These are phyloP conservation scores for Fraxinus baroniana DNA, from an alignment of 305 asterid genomes.

Conservation along the genomic window DNA sequence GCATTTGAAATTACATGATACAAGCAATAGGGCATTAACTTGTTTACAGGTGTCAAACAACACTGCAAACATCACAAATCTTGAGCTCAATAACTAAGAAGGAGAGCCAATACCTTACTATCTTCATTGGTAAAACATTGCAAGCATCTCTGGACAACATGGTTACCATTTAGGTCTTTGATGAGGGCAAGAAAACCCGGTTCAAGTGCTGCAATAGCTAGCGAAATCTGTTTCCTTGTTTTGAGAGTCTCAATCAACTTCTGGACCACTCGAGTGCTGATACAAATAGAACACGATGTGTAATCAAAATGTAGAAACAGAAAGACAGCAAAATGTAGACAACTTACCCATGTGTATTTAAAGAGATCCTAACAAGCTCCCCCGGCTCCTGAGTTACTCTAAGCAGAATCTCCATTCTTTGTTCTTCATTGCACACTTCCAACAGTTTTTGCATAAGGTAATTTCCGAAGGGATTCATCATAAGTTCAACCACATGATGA, in stretches of 20 bases:
- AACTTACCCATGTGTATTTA: slow-evolving; percentile 79
- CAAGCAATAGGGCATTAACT: neutral
- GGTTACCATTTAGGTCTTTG: slow-evolving; percentile 82
- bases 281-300: slow-evolving; percentile 13
- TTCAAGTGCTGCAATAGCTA: slow-evolving; percentile 65
- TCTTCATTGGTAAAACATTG: slow-evolving; percentile 63
- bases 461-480: slow-evolving; percentile 88
- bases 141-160: slow-evolving; percentile 81
- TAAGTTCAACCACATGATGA: slow-evolving; percentile 70
- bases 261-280: slow-evolving; percentile 89
- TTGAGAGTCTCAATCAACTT: slow-evolving; percentile 77
- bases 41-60: neutral
- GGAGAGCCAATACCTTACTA: slow-evolving; percentile 50
- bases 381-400: slow-evolving; percentile 63
- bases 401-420: slow-evolving; percentile 59
- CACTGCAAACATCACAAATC: neutral
- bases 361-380: slow-evolving; percentile 64
- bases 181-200: slow-evolving; percentile 78
- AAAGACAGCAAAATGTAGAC: slow-evolving; percentile 17
- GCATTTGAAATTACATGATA: neutral
- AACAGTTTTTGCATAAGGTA: slow-evolving; percentile 81
- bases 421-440: slow-evolving; percentile 76
- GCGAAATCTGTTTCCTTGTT: slow-evolving; percentile 54
- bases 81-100: neutral
- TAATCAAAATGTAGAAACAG: neutral